These are phyloP conservation scores for Rutidosis leptorrhynchoides DNA, from an alignment of 129 eudicot genomes.

Conservation along the genomic window DNA sequence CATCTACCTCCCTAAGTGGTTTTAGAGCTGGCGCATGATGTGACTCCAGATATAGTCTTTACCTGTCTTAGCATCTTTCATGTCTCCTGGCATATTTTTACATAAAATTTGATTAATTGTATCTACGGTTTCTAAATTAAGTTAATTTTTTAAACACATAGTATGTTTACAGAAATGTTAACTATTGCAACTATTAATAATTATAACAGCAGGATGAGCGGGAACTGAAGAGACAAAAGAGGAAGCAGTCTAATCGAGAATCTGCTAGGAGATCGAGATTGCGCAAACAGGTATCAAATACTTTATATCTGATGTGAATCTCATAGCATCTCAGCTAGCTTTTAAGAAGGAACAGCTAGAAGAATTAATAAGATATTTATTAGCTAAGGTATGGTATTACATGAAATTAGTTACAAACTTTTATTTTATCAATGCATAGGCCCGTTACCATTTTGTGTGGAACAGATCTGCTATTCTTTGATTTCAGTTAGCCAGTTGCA, in stretches of 20 bases:
- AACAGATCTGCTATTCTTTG: neutral
- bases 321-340: slow-evolving; percentile 1
- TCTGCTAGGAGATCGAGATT: slow-evolving; percentile 94
- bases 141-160: neutral
- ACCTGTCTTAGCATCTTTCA: neutral
- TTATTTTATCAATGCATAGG: neutral
- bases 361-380: neutral
- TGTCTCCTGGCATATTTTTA: neutral
- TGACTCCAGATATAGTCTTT: neutral
- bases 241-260: slow-evolving; percentile 95
- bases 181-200: slow-evolving; percentile 3
- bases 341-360: neutral
- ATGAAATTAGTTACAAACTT: neutral
- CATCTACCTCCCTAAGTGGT: neutral
- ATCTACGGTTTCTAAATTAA: neutral
- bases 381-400: neutral
- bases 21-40: slow-evolving; percentile 12
- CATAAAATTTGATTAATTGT: neutral
- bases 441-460: neutral
- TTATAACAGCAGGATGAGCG: slow-evolving; percentile 78
- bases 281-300: slow-evolving; percentile 77
- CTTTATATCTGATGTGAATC: neutral
- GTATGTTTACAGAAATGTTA: slow-evolving; percentile 3
- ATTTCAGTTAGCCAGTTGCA: neutral
- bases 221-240: slow-evolving; percentile 83